Conservation (phyloP, 73 alveolate genomes). For the Paramecium bursaria region DNA sequence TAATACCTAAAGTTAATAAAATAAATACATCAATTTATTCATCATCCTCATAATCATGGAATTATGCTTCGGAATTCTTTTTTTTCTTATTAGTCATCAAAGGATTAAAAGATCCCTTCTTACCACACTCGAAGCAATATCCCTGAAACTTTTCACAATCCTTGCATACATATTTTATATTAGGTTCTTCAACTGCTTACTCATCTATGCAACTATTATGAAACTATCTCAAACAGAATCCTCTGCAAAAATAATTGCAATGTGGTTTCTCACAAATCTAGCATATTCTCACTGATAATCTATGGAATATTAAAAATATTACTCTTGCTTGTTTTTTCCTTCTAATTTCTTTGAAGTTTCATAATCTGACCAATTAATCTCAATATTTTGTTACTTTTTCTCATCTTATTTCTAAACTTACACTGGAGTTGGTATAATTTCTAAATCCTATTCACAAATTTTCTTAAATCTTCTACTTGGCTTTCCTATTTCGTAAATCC, state of each 20-base stretch:
- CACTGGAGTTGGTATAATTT: conserved; percentile 2
- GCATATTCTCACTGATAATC: conserved; percentile 65
- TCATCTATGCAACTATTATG: conserved; percentile 81
- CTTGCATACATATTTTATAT: conserved; percentile 74
- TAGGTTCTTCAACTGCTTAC: conserved; percentile 62
- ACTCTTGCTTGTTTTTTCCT: conserved; percentile 23
- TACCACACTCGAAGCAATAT: conserved; percentile 77
- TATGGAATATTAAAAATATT: background rate
- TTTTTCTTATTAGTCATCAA: conserved; percentile 16
- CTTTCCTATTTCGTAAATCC: conserved; percentile 45
- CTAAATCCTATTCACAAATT: conserved; percentile 53
- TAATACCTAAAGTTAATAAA: background rate
- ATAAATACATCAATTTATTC: conserved; percentile 6
- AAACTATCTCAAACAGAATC: conserved; percentile 81
- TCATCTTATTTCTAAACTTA: background rate
- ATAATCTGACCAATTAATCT: conserved; percentile 49
- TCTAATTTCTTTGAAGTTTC: conserved; percentile 18
- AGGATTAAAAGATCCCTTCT: conserved; percentile 71
- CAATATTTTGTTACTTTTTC: background rate
- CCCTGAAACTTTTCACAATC: conserved; percentile 79
- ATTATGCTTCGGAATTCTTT: background rate
- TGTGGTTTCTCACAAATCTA: conserved; percentile 74
- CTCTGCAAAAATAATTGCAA: conserved; percentile 73
- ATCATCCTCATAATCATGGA: conserved; percentile 19
- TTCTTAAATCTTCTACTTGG: conserved; percentile 66